phyloP scores from a whole-genome alignment of 768 basidiomycete species.

The Russula vinacea region DNA sequence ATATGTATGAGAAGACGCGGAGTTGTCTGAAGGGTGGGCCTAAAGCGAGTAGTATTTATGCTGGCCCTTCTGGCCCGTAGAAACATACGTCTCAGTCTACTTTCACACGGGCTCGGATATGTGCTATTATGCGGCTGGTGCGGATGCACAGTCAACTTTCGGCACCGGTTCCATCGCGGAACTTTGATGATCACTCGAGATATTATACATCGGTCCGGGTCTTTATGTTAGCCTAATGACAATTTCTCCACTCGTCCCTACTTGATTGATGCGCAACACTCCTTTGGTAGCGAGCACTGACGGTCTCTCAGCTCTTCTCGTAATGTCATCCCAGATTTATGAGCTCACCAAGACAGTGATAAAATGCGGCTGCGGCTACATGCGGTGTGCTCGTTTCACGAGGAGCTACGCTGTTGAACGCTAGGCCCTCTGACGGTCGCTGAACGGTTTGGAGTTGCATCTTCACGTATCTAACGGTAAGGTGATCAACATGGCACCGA shows the following conservation, averaged over 20 bases:
- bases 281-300: conserved; percentile 77
- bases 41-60: conserved; percentile 23
- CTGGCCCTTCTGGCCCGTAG: neutral
- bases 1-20: conserved; percentile 28
- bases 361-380: conserved; percentile 78
- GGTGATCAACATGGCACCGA: neutral
- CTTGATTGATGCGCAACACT: conserved; percentile 59
- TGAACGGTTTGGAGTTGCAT: conserved; percentile 69
- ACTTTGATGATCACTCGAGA: neutral
- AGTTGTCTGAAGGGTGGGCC: conserved; percentile 2
- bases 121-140: conserved; percentile 1
- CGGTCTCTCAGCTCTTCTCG: neutral
- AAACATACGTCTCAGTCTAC: conserved; percentile 1
- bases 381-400: conserved; percentile 63
- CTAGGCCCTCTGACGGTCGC: conserved; percentile 44
- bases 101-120: conserved; percentile 18
- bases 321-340: neutral
- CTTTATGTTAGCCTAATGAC: conserved; percentile 40
- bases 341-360: conserved; percentile 73
- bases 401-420: conserved; percentile 67
- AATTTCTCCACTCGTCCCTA: conserved; percentile 56
- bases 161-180: conserved; percentile 2
- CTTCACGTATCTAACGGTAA: conserved; percentile 58
- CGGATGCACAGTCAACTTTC: conserved; percentile 23
- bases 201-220: neutral